These are phyloP conservation scores for Melaleuca quinquenervia DNA, from an alignment of 345 rosid genomes.

Conservation along the genomic window DNA sequence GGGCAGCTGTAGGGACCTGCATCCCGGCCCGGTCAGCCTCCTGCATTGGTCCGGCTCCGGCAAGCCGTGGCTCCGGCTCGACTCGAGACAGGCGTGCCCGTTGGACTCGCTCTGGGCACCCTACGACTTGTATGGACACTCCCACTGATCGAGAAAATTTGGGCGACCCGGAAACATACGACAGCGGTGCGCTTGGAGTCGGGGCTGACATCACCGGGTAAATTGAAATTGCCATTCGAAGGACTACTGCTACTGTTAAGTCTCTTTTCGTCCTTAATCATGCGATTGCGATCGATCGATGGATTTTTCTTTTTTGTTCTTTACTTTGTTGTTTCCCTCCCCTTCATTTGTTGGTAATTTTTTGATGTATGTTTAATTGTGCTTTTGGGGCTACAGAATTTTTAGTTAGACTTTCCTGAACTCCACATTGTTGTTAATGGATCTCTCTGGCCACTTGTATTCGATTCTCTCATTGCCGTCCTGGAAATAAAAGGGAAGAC, in stretches of 20 bases:
- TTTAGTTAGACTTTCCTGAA: neutral
- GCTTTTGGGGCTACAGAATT: neutral
- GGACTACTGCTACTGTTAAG: neutral
- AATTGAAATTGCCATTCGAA: neutral
- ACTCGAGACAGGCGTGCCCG: conserved; percentile 55
- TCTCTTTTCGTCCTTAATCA: neutral
- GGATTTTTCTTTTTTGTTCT: neutral
- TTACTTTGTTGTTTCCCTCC: neutral
- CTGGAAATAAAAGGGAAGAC: neutral
- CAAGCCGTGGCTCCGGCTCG: conserved; percentile 72
- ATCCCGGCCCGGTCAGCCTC: conserved; percentile 68
- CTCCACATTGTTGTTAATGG: conserved; percentile 1
- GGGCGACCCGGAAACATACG: neutral
- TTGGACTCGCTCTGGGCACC: conserved; percentile 60
- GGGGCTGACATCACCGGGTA: neutral
- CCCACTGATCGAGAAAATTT: conserved; percentile 9
- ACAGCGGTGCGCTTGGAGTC: neutral
- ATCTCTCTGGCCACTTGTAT: conserved; percentile 24
- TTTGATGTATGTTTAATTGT: neutral
- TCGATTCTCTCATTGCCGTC: conserved; percentile 8
- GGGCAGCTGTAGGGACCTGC: conserved; percentile 70
- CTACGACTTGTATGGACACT: conserved; percentile 48
- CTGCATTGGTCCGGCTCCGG: conserved; percentile 87
- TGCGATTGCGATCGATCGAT: neutral
- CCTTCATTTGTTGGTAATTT: neutral